A percentile compares a stretch with the other conserved stretches of the same genome.
These are phyloP conservation scores for Isoetes taiwanensis DNA, from an alignment of 75 land plant genomes.

Conservation along the genomic window DNA sequence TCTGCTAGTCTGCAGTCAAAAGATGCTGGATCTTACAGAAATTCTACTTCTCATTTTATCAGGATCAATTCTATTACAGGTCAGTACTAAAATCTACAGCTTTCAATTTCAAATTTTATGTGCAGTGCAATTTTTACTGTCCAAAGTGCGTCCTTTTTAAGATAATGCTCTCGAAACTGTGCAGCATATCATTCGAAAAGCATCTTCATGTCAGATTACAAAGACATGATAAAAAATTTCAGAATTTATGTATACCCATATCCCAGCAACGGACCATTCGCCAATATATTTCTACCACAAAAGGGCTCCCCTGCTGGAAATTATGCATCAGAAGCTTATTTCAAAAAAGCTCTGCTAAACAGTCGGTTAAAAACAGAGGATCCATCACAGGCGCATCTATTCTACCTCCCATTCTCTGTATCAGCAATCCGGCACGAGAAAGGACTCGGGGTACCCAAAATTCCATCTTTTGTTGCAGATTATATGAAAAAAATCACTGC, in stretches of 20 bases:
- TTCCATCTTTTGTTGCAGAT: neutral
- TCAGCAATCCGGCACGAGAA: neutral
- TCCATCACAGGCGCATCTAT: constrained; percentile 1
- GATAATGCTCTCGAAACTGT: no score
- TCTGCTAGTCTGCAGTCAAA: no score
- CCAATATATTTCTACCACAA: neutral
- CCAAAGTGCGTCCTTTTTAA: no score
- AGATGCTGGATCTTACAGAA: no score
- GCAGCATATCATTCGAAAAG: neutral
- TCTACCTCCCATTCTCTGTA: neutral
- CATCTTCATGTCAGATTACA: neutral
- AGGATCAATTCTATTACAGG: no score
- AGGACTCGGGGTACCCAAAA: neutral
- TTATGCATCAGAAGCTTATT: constrained; percentile 4
- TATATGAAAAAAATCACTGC: neutral
- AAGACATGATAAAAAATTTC: neutral
- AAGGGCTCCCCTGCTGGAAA: neutral
- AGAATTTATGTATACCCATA: neutral
- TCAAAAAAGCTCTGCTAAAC: neutral
- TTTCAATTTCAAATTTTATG: no score
- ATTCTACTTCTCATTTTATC: no score
- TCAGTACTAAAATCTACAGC: no score
- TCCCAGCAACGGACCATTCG: neutral
- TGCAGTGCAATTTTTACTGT: no score
- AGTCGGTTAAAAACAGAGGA: neutral